A percentile compares a stretch with the other conserved stretches of the same genome.
phyloP scores from a whole-genome alignment of 352 stramenopile genomes.

The Pythium rishiriense region DNA sequence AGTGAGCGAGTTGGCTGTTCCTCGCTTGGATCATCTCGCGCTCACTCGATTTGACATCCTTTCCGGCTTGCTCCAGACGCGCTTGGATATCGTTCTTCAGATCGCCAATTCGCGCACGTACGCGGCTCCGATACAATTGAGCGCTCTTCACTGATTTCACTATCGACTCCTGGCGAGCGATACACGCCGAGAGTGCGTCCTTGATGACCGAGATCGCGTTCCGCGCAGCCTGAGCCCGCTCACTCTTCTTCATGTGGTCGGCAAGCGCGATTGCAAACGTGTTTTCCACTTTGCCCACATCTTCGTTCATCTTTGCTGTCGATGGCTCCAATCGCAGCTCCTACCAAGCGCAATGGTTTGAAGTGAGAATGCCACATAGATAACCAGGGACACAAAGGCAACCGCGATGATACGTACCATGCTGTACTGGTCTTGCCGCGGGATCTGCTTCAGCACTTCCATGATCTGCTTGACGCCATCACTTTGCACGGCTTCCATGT shows the following conservation, averaged over 20 bases:
- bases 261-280: constrained; percentile 13
- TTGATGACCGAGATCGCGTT: constrained; percentile 47
- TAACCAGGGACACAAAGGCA: not conserved
- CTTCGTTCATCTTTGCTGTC: constrained; percentile 12
- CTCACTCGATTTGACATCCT: constrained; percentile 23
- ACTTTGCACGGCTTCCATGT: constrained; percentile 11
- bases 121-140: constrained; percentile 19
- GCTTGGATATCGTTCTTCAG: constrained; percentile 25
- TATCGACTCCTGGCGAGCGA: constrained; percentile 44
- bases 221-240: constrained; percentile 39
- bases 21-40: constrained; percentile 25
- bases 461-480: constrained; percentile 25
- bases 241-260: constrained; percentile 15
- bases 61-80: constrained; percentile 24
- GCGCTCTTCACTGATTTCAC: constrained; percentile 14
- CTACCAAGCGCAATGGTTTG: not conserved
- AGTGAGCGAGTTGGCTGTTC: constrained; percentile 2
- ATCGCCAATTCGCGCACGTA: constrained; percentile 28
- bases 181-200: constrained; percentile 37
- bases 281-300: constrained; percentile 12
- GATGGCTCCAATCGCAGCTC: constrained; percentile 22
- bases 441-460: constrained; percentile 21
- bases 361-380: not conserved
- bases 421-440: constrained; percentile 20
- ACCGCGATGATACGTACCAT: constrained; percentile 12